Evolutionary conservation across 305 asterid species (phyloP).

Genomic region (Euphrasia arctica): DNA sequence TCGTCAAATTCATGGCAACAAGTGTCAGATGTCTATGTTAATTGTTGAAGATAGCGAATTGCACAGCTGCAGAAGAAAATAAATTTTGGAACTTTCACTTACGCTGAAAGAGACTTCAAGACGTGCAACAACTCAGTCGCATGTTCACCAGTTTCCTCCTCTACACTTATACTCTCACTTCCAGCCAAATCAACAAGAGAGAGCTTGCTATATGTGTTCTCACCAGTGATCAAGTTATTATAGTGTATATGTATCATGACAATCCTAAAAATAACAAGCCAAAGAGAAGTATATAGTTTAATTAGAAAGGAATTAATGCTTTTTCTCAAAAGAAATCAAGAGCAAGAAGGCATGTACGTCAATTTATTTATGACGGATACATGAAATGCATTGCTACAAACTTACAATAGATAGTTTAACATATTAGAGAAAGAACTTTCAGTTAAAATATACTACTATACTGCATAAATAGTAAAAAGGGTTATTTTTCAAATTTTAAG

Average conservation of each 20-base stretch:
- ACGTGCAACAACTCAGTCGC: conserved; percentile 92
- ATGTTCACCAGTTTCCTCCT: conserved; percentile 73
- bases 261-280: conserved; percentile 54
- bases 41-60: conserved; percentile 17
- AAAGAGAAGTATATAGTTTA: conserved; percentile 22
- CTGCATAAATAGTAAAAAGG: conserved; percentile 16
- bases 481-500: neutral
- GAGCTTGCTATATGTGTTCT: conserved; percentile 84
- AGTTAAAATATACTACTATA: conserved; percentile 1
- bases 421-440: conserved; percentile 14
- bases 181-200: conserved; percentile 97
- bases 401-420: conserved; percentile 14
- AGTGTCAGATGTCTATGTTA: conserved; percentile 23
- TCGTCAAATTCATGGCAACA: conserved; percentile 9
- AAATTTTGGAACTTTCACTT: conserved; percentile 38
- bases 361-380: neutral
- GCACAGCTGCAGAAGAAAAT: conserved; percentile 21
- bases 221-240: conserved; percentile 87
- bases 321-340: conserved; percentile 7
- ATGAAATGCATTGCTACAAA: neutral
- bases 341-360: conserved; percentile 18
- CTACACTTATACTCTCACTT: conserved; percentile 56
- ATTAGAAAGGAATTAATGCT: conserved; percentile 12
- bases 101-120: conserved; percentile 93
- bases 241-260: conserved; percentile 79